Evolutionary conservation across 768 basidiomycete species (phyloP).

Genomic region (Tubosaeta sp.): DNA sequence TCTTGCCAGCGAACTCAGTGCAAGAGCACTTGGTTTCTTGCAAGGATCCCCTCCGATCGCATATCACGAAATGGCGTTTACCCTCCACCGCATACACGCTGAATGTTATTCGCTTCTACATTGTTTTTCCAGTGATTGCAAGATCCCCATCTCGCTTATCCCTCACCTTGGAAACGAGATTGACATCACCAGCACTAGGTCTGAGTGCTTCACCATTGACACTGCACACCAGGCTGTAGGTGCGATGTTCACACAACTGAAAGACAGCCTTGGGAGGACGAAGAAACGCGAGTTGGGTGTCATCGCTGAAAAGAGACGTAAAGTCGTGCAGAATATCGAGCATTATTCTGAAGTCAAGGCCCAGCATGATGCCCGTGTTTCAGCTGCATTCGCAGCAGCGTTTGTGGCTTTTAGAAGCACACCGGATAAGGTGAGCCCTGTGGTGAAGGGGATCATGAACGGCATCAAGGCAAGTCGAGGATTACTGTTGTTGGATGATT

Average conservation of each 20-base stretch:
- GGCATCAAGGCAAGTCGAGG: constrained; percentile 76
- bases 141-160: constrained; percentile 73
- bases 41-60: constrained; percentile 71
- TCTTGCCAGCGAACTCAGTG: constrained; percentile 63
- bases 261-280: constrained; percentile 66
- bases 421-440: constrained; percentile 91
- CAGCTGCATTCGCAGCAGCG: constrained; percentile 86
- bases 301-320: constrained; percentile 72
- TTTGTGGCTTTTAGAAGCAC: constrained; percentile 82
- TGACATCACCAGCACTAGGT: constrained; percentile 62
- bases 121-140: constrained; percentile 82
- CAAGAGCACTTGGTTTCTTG: constrained; percentile 66
- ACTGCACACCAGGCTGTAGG: constrained; percentile 72
- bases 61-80: constrained; percentile 88
- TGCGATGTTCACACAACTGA: constrained; percentile 66
- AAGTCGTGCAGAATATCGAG: constrained; percentile 66
- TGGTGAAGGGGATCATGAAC: constrained; percentile 96
- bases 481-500: not conserved
- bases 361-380: constrained; percentile 82
- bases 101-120: constrained; percentile 81
- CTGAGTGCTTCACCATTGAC: constrained; percentile 72
- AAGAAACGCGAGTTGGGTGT: constrained; percentile 72
- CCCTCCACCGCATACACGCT: constrained; percentile 71
- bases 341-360: constrained; percentile 79
- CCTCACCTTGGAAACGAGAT: constrained; percentile 75